Evolutionary conservation across 352 stramenopile species (phyloP), one percentile per base, ranked within the genome.

Genomic region (Aphanomyces invadans): DNA sequence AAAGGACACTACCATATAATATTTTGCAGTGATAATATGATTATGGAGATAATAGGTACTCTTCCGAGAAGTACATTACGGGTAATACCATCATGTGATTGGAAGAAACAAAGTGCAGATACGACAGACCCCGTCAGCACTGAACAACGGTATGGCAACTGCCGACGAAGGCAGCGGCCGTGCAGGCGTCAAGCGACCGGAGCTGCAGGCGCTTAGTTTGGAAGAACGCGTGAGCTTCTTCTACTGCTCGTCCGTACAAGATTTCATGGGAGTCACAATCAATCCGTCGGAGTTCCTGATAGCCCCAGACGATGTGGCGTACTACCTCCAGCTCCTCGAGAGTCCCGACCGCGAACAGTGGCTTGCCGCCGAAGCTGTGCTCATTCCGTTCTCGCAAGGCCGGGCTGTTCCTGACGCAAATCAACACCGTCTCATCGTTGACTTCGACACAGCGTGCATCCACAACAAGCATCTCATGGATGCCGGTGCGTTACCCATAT

Each of bases 401-500:
- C 56, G 54, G 32, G 38, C 7, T n/a, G 25, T 52, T 23, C 48
- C 48, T 12, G 60, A 67, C 23, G 42, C 28, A 57, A 49, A 57
- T 12, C 42, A 56, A 28, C 19, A 21, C 2, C 60, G 60, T 3
- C 45, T 67, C 4, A 23, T 67, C 9, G 49, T 67, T 17, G 15
- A 67, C 46, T 52, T 89, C 25, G 83, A 90, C n/a, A 60, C 72
- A 39, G 80, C 81, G 28, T 71, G 73, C 10, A 56, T 73, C 0
- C 88, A 89, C 71, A 90, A 89, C 60, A 79, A 90, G 52, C 51
- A 89, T 65, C 70, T 92, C 60, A 78, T 86, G 54, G 79, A 90
- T 29, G 88, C 81, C 39, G 83, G 83, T 19, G 83, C 81, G 21
- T 69, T 92, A 4, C 62, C 75, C 3, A 80, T 89, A 33, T 90